Base-by-base conservation (phyloP, 768 basidiomycete species). In the Auriscalpium vulgare region DNA sequence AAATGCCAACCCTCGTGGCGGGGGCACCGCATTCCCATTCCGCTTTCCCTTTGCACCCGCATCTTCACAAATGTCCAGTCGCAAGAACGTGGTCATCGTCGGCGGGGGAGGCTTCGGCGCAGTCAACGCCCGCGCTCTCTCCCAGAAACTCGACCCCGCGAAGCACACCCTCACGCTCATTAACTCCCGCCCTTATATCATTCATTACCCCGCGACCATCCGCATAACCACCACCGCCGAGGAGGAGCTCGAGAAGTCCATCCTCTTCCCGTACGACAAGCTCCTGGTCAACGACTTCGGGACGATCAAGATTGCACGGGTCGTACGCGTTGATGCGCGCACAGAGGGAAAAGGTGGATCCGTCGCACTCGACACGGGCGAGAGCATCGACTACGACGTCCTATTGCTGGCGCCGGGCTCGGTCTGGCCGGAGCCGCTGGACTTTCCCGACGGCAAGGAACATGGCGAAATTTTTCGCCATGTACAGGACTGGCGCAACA, bases 101-200 rank as follows among this genome's bases (percentile, higher is more conserved):
- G 82, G 83, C 45, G 86, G 81, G 34, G 85, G 82, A 50, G 71
- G 68, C n/a, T 76, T 74, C 1, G 85, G 85, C 11, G 67, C 71
- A 34, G 59, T 71, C 10, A 59, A 78, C 50, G 76, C 75, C 2
- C 74, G 75, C 29, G 65, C 64, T 2, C 80, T 88, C 56, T 78
- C 82, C 3, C 65, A 71, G 10, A 75, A 73, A 46, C 75, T 87
- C 58, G 73, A 81, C 65, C 55, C 75, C 0, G 63, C 69, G 9
- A 73, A 72, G 38, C 75, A 79, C 67, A 74, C 75, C 57, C 64
- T 88, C 56, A 68, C 81, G 55, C 75, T 88, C 59, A 69, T 89
- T 58, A 78, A 74, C 46, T 65, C 77, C 0, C 76, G 77, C 1
- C 72, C 81, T 2, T 83, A 77, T 64, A 73, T 71, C 57, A 65